phyloP scores from a whole-genome alignment of 2,329 filamentous ascomycete genomes.

The Penicillium verrucosum region DNA sequence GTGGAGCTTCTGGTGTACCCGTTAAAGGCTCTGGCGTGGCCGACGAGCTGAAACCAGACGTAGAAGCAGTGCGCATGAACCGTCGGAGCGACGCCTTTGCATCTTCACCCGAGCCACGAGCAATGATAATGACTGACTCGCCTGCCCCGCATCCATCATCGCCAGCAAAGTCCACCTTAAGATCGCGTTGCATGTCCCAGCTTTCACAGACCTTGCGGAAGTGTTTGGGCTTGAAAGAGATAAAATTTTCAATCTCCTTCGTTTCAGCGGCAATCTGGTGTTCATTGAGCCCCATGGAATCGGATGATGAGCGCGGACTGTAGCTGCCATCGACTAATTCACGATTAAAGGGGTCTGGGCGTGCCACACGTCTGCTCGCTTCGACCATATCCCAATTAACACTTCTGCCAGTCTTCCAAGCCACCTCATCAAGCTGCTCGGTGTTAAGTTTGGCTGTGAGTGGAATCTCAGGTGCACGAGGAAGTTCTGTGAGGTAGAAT shows the following conservation, averaged over 20 bases:
- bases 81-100: constrained; percentile 53
- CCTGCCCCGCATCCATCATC: constrained; percentile 74
- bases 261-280: constrained; percentile 74
- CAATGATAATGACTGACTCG: constrained; percentile 71
- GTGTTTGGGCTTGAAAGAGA: constrained; percentile 69
- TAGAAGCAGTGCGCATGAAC: constrained; percentile 54
- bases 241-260: constrained; percentile 73
- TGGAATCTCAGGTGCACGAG: constrained; percentile 53
- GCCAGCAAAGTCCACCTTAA: constrained; percentile 85
- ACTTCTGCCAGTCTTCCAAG: constrained; percentile 77
- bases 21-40: constrained; percentile 11
- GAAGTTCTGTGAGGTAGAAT: constrained; percentile 75
- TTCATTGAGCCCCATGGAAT: constrained; percentile 66
- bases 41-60: constrained; percentile 24
- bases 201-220: constrained; percentile 75
- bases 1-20: constrained; percentile 17
- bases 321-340: constrained; percentile 69
- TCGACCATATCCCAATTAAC: constrained; percentile 81
- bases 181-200: constrained; percentile 85
- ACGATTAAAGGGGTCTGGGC: constrained; percentile 69
- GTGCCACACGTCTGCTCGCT: constrained; percentile 67
- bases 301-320: constrained; percentile 73
- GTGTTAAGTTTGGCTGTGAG: constrained; percentile 39
- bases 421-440: constrained; percentile 60
- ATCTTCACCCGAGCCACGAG: constrained; percentile 65